Conservation (phyloP, 805 yeast species). For the Danielia oregonensis region DNA sequence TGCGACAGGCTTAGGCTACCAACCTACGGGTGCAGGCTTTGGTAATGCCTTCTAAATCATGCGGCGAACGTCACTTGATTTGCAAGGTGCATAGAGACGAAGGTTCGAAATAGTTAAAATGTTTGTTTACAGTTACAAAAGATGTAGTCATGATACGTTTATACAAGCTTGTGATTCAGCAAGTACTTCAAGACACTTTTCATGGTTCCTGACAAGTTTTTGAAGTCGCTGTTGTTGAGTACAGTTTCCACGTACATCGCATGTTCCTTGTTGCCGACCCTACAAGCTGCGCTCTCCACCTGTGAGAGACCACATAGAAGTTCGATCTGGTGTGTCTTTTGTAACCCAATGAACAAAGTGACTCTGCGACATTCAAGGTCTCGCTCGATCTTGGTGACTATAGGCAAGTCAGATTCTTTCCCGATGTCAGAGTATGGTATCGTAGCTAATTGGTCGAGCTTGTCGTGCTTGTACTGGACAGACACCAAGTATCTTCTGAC, state of each 20-base stretch:
- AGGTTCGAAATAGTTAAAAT: no score
- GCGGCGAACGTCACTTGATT: no score
- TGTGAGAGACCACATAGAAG: slow-evolving; percentile 19
- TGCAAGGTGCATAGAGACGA: not conserved
- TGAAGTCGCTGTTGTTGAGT: slow-evolving; percentile 7
- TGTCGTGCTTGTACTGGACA: slow-evolving; percentile 32
- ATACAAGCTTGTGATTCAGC: slow-evolving; percentile 4
- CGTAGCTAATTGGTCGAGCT: slow-evolving; percentile 16
- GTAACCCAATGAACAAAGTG: slow-evolving; percentile 6
- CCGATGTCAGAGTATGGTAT: slow-evolving; percentile 8
- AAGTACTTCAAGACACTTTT: slow-evolving; percentile 4
- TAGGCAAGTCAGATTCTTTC: not conserved
- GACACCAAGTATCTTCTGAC: slow-evolving; percentile 21
- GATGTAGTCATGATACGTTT: no score
- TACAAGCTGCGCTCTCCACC: slow-evolving; percentile 8
- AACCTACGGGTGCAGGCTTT: slow-evolving; percentile 70
- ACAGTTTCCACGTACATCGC: slow-evolving; percentile 5
- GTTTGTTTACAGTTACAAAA: slow-evolving; percentile 2
- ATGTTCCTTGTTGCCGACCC: slow-evolving; percentile 1
- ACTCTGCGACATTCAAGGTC: slow-evolving; percentile 27
- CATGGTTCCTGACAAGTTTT: slow-evolving; percentile 2
- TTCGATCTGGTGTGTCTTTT: slow-evolving; percentile 12
- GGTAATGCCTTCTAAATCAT: slow-evolving; percentile 49
- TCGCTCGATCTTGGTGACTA: slow-evolving; percentile 16
- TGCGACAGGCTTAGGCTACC: slow-evolving; percentile 53